Evolutionary conservation across 208 protist species (phyloP).

Genomic region (Leishmania mexicana): DNA sequence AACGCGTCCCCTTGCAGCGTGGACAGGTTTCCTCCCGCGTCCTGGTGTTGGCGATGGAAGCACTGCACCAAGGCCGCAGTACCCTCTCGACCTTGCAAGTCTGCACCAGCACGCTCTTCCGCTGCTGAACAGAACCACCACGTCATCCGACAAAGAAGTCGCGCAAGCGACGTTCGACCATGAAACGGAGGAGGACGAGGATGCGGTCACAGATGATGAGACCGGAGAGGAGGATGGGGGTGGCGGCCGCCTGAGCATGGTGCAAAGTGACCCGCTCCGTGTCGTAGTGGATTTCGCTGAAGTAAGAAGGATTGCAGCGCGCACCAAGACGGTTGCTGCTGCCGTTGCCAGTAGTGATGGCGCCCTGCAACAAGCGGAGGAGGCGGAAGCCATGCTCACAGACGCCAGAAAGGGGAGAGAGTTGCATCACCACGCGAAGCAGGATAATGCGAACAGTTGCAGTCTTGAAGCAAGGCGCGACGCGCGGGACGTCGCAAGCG

Average conservation of each 20-base stretch:
- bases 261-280: conserved; percentile 12
- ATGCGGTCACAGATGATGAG: conserved; percentile 4
- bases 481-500: not conserved
- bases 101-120: not conserved
- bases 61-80: not conserved
- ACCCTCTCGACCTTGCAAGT: not conserved
- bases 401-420: not conserved
- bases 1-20: not conserved
- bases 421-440: not conserved
- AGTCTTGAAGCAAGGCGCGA: not conserved
- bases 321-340: not conserved
- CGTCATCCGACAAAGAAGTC: not conserved
- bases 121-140: not conserved
- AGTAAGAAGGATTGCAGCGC: not conserved
- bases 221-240: not conserved
- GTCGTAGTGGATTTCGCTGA: conserved; percentile 4
- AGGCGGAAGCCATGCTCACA: not conserved
- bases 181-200: conserved; percentile 6
- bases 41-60: not conserved
- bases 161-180: not conserved
- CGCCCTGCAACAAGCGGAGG: not conserved
- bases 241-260: not conserved
- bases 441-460: too few relatives aligned
- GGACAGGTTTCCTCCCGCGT: not conserved
- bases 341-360: not conserved